phyloP scores from a whole-genome alignment of 331 rosid species.

The Dryas integrifolia region DNA sequence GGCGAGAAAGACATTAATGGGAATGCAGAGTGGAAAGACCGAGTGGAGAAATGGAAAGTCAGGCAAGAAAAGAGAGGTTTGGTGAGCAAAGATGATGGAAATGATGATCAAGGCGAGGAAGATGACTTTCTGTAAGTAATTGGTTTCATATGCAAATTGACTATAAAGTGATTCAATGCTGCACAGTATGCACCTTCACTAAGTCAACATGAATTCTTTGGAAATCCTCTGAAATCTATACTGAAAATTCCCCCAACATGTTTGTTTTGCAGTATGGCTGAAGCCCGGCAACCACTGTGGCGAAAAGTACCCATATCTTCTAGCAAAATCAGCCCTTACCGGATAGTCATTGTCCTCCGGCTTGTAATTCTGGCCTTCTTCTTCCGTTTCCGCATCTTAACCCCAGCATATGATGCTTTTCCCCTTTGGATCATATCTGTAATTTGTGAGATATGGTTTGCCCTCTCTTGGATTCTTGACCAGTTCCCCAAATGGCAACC shows the following conservation, averaged over 20 bases:
- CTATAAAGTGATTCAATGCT: too few relatives aligned
- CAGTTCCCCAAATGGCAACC: conserved; percentile 96
- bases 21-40: conserved; percentile 59
- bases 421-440: conserved; percentile 82
- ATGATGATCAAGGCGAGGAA: conserved; percentile 46
- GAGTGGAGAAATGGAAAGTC: conserved; percentile 62
- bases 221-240: too few relatives aligned
- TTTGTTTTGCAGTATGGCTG: conserved; percentile 49
- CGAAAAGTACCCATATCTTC: conserved; percentile 71
- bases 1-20: conserved; percentile 41
- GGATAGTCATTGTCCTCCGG: conserved; percentile 72
- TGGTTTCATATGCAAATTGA: not conserved
- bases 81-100: conserved; percentile 47
- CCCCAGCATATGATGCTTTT: conserved; percentile 72
- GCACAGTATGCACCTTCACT: too few relatives aligned
- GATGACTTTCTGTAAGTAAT: conserved; percentile 60
- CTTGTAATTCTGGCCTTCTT: conserved; percentile 64
- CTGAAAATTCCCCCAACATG: too few relatives aligned
- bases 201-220: too few relatives aligned
- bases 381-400: conserved; percentile 69
- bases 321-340: conserved; percentile 78
- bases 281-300: conserved; percentile 86
- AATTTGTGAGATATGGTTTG: conserved; percentile 85
- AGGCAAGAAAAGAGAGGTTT: conserved; percentile 77
- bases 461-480: conserved; percentile 82